Base-by-base conservation (phyloP, 345 rosid species). In the Microthlaspi erraticum region DNA sequence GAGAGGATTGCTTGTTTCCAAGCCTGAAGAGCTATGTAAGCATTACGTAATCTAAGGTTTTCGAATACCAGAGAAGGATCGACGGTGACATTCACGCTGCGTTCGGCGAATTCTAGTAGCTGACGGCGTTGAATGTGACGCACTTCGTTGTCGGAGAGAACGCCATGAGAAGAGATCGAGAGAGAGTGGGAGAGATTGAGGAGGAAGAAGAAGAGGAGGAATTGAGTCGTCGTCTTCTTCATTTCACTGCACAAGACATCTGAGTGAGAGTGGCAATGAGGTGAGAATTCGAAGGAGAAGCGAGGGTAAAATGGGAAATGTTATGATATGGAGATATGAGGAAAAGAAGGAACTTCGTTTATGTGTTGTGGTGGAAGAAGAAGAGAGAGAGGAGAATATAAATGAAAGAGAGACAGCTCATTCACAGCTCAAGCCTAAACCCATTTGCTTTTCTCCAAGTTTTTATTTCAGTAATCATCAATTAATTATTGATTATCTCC, bases 1-100 rank as follows among this genome's bases (percentile, higher is more conserved):
- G 93, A 87, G 65, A 86, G 77, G 10, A 90, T 86, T n/a, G 93
- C 93, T 79, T 87, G 82, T 64, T 86, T 90, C 96, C 84, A 90
- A 41, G 96, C 96, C 76, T 87, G 96, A 34, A 89, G 75, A 62
- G 91, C 96, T 57, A 87, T 77, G 80, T 87, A 89, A 50, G 96
- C 96, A 68, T 76, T 60, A 31, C 79, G 77, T 29, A 83, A 49
- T 70, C 91, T 75, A 0, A 78, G 76, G 64, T 89, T 89, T 64
- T 83, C 89, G 63, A 89, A 90, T 10, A 64, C 65, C 1, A 90
- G 81, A 32, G 87, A 77, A 3, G 91, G 88, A 77, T 87, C 93
- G 2, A 90, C 87, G 13, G 80, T 82, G 67, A 88, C 88, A 0
- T 37, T 53, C 81, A 87, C 89, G 3, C 89, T 89, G 3, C 96